These are phyloP conservation scores for Phytomonas serpens DNA, from an alignment of 208 protist species.

Conservation along the genomic window DNA sequence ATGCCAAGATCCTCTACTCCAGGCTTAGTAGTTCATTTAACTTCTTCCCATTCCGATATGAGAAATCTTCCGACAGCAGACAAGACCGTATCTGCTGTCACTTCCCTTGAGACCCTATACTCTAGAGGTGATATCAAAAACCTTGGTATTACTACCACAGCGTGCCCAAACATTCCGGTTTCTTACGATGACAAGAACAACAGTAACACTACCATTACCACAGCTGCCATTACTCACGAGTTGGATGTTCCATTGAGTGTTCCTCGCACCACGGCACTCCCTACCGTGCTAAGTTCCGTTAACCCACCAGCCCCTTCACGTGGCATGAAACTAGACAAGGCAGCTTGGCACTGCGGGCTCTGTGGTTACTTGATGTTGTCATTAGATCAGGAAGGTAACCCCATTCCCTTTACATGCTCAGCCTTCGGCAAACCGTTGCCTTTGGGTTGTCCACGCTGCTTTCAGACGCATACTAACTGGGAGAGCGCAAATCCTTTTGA, in stretches of 20 bases:
- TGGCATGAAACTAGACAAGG: conserved; percentile 20
- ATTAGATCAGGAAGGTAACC: conserved; percentile 68
- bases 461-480: conserved; percentile 67
- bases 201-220: conserved; percentile 2
- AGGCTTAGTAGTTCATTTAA: not conserved
- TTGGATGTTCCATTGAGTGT: not conserved
- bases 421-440: conserved; percentile 65
- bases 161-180: not conserved
- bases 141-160: not conserved
- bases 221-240: not conserved
- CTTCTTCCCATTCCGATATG: not conserved
- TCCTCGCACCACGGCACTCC: not conserved
- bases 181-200: conserved; percentile 4
- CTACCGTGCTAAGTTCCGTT: not conserved
- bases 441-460: conserved; percentile 67
- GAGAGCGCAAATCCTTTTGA: conserved; percentile 56
- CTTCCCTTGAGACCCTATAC: not conserved
- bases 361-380: conserved; percentile 77
- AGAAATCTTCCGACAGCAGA: not conserved
- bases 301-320: not conserved
- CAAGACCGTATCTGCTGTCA: not conserved
- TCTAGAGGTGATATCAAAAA: not conserved
- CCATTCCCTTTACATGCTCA: conserved; percentile 52
- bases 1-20: not conserved
- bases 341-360: conserved; percentile 72